Evolutionary conservation across 169 alveolate genomes (phyloP).

Genomic region (Theileria annulata): DNA sequence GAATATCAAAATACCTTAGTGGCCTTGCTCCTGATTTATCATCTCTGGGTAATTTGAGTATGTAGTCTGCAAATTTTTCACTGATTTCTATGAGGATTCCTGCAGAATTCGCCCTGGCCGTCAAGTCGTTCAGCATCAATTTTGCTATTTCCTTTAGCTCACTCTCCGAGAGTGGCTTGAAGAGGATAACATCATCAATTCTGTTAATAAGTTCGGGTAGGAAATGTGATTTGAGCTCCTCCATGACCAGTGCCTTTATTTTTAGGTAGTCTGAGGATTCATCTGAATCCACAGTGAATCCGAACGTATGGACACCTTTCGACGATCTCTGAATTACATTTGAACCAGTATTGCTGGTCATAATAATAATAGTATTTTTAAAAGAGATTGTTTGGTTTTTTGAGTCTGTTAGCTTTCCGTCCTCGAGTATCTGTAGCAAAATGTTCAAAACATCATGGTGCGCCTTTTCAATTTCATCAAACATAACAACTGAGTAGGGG

Average conservation of each 20-base stretch:
- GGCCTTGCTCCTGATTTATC: slow-evolving; percentile 66
- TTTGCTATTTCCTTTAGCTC: slow-evolving; percentile 59
- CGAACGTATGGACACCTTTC: slow-evolving; percentile 47
- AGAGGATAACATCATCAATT: slow-evolving; percentile 74
- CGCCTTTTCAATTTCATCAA: slow-evolving; percentile 89
- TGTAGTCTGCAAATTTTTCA: slow-evolving; percentile 41
- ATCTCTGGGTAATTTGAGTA: slow-evolving; percentile 62
- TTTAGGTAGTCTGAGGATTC: slow-evolving; percentile 23
- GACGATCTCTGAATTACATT: slow-evolving; percentile 64
- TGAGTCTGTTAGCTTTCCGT: slow-evolving; percentile 83
- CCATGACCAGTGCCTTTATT: slow-evolving; percentile 42
- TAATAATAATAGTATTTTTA: slow-evolving; percentile 81
- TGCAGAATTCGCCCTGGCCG: slow-evolving; percentile 41
- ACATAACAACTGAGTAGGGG: slow-evolving; percentile 76
- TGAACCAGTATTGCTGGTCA: slow-evolving; percentile 86
- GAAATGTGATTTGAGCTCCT: slow-evolving; percentile 62
- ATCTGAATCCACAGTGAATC: slow-evolving; percentile 29
- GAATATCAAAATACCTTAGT: slow-evolving; percentile 36
- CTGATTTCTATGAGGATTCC: slow-evolving; percentile 48
- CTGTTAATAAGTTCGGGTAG: slow-evolving; percentile 78
- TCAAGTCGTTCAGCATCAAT: slow-evolving; percentile 67
- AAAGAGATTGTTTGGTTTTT: slow-evolving; percentile 83
- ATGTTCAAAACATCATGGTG: slow-evolving; percentile 82
- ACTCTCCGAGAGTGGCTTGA: slow-evolving; percentile 67
- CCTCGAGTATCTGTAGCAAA: slow-evolving; percentile 74